phyloP scores from a whole-genome alignment of 345 rosid species.

The Pugionium cornutum region DNA sequence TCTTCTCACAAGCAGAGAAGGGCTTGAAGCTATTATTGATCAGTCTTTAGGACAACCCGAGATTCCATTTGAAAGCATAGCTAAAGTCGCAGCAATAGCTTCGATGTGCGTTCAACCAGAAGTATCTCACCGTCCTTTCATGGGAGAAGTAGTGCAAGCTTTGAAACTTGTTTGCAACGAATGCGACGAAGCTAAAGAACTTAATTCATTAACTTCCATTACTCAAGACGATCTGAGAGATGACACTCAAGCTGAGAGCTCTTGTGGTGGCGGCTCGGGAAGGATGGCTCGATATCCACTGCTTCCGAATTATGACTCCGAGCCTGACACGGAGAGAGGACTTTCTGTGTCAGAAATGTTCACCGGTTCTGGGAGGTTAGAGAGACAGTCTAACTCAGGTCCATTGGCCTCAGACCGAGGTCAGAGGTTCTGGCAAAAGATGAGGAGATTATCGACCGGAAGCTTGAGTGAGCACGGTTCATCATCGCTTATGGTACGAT shows the following conservation, averaged over 20 bases:
- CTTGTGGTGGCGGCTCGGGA: slow-evolving; percentile 45
- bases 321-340: slow-evolving; percentile 67
- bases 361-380: slow-evolving; percentile 46
- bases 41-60: slow-evolving; percentile 58
- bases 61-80: slow-evolving; percentile 74
- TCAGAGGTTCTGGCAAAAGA: slow-evolving; percentile 58
- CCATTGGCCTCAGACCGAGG: slow-evolving; percentile 59
- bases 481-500: slow-evolving; percentile 48
- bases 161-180: slow-evolving; percentile 83
- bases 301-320: slow-evolving; percentile 55
- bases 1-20: slow-evolving; percentile 71
- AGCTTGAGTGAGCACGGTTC: slow-evolving; percentile 67
- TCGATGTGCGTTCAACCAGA: slow-evolving; percentile 97
- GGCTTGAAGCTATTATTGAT: slow-evolving; percentile 68
- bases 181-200: slow-evolving; percentile 77
- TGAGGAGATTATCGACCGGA: slow-evolving; percentile 61
- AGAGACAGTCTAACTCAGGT: slow-evolving; percentile 72
- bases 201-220: slow-evolving; percentile 55
- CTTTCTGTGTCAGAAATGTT: slow-evolving; percentile 52
- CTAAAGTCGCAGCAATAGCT: slow-evolving; percentile 90
- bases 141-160: slow-evolving; percentile 99
- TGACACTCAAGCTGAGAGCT: slow-evolving; percentile 47
- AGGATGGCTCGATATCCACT: slow-evolving; percentile 42
- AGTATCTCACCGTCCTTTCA: slow-evolving; percentile 93
- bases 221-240: slow-evolving; percentile 49